These are phyloP conservation scores for Miamiensis avidus DNA, from an alignment of 169 alveolate species.

Conservation along the genomic window DNA sequence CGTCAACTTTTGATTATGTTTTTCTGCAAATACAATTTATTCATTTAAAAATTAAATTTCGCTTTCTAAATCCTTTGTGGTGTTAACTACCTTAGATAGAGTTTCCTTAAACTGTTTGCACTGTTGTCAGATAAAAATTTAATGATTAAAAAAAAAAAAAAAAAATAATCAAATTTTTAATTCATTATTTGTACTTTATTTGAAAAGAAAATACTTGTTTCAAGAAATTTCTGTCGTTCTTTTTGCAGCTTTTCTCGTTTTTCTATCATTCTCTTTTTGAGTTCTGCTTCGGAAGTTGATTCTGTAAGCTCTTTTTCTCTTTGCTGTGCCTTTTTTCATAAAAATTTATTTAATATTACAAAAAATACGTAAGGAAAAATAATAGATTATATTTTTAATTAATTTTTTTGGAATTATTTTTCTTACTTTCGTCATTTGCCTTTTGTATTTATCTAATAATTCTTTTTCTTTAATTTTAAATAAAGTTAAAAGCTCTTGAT, in stretches of 20 bases:
- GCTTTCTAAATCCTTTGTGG: conserved; percentile 23
- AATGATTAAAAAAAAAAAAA: too few species aligned
- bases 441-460: conserved; percentile 16
- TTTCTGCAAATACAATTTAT: conserved; percentile 23
- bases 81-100: conserved; percentile 15
- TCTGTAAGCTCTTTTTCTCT: conserved; percentile 16
- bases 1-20: conserved; percentile 7
- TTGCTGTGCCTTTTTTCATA: neutral
- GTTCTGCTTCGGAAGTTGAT: conserved; percentile 12
- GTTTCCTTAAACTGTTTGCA: conserved; percentile 16
- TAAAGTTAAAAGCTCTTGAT: neutral
- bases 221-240: conserved; percentile 22
- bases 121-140: too few species aligned
- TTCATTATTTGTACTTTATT: neutral
- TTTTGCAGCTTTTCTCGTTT: conserved; percentile 19
- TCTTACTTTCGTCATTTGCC: conserved; percentile 19
- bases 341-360: too few species aligned
- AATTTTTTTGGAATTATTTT: too few species aligned
- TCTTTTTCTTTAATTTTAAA: conserved; percentile 20
- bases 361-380: too few species aligned
- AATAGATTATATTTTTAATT: too few species aligned
- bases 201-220: conserved; percentile 19
- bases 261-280: conserved; percentile 21
- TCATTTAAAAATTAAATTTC: conserved; percentile 23
- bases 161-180: too few species aligned